phyloP scores from a whole-genome alignment of 768 basidiomycete genomes.

The Cystoderma amianthinum region DNA sequence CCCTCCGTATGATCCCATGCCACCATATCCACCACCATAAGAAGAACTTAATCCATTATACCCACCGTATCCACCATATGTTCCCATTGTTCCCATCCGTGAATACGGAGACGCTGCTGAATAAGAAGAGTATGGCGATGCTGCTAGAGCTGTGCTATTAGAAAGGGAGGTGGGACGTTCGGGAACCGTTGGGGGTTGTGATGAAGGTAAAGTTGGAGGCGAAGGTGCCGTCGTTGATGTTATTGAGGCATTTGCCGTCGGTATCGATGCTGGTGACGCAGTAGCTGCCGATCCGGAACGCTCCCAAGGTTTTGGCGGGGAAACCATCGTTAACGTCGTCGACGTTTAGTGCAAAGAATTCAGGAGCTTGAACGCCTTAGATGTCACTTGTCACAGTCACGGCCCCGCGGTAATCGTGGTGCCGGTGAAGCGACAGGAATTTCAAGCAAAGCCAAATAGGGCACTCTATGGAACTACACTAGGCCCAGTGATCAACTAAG shows the following conservation, averaged over 20 bases:
- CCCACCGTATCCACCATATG: background rate
- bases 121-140: constrained; percentile 25
- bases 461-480: too few species aligned
- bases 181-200: constrained; percentile 41
- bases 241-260: constrained; percentile 15
- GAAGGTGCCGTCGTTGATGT: constrained; percentile 12
- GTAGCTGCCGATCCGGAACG: constrained; percentile 32
- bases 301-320: constrained; percentile 86
- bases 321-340: constrained; percentile 52
- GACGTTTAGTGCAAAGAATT: too few species aligned
- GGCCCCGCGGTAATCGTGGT: too few species aligned
- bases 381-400: too few species aligned
- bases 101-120: constrained; percentile 26
- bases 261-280: constrained; percentile 13
- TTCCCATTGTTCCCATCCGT: too few species aligned
- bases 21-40: constrained; percentile 26
- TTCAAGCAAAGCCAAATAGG: too few species aligned
- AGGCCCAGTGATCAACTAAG: too few species aligned
- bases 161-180: constrained; percentile 47
- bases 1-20: constrained; percentile 23
- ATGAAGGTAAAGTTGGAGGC: constrained; percentile 13
- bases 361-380: too few species aligned
- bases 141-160: constrained; percentile 20
- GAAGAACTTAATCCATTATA: background rate
- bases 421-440: too few species aligned